Percentiles rank a stretch among this genome's conserved stretches.
Conservation (phyloP, 2,329 filamentous ascomycete species). For the Calonectria pseudoturangicola region DNA sequence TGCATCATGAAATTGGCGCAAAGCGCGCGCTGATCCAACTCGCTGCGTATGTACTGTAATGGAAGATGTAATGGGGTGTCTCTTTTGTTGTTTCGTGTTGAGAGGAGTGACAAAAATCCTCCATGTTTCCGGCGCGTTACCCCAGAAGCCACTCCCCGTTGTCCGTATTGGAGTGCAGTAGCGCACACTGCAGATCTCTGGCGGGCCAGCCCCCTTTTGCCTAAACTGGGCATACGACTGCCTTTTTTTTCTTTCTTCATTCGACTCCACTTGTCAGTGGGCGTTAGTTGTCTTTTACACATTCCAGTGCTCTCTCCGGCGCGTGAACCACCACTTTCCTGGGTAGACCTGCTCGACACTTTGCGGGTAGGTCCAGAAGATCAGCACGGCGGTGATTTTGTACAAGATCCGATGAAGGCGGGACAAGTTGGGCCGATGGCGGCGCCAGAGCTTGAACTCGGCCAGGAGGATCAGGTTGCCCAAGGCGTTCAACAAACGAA, state of each 20-base stretch:
- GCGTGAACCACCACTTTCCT: slow-evolving; percentile 54
- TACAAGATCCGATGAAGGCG: slow-evolving; percentile 52
- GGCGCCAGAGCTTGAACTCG: slow-evolving; percentile 63
- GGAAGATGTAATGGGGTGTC: slow-evolving; percentile 10
- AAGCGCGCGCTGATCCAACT: slow-evolving; percentile 22
- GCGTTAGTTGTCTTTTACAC: slow-evolving; percentile 11
- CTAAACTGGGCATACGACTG: slow-evolving; percentile 25
- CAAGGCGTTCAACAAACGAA: slow-evolving; percentile 62
- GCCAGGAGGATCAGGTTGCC: slow-evolving; percentile 62
- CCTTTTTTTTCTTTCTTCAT: neutral
- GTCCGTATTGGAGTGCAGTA: slow-evolving; percentile 30
- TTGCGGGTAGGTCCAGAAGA: slow-evolving; percentile 66
- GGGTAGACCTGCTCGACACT: slow-evolving; percentile 63
- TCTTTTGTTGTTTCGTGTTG: slow-evolving; percentile 1
- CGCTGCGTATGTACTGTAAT: slow-evolving; percentile 25
- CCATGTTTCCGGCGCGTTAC: slow-evolving; percentile 51
- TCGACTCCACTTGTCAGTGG: slow-evolving; percentile 4
- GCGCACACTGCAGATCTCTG: slow-evolving; percentile 36
- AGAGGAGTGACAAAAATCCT: slow-evolving; percentile 29
- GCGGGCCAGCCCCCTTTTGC: slow-evolving; percentile 36
- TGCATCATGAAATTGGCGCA: slow-evolving; percentile 16
- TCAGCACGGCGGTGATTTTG: slow-evolving; percentile 56
- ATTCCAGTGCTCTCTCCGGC: slow-evolving; percentile 10
- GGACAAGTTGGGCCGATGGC: slow-evolving; percentile 57
- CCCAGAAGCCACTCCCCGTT: slow-evolving; percentile 45